Conservation (phyloP, 2,329 filamentous ascomycete genomes). For the Diaporthe sp. region DNA sequence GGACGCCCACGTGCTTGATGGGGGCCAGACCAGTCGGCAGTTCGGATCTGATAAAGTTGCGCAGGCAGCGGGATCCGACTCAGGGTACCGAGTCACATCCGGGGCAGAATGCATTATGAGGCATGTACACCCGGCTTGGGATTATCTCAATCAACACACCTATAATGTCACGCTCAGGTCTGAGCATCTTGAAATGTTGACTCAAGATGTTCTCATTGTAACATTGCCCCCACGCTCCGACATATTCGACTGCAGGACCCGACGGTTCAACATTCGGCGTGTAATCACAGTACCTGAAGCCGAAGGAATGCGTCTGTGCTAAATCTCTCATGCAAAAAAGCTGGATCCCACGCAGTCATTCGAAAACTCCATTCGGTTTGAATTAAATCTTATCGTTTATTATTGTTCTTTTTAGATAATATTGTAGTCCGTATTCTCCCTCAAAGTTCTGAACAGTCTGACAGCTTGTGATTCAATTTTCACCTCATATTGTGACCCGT, state of each 20-base stretch:
- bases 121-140: not conserved
- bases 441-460: not conserved
- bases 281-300: no score
- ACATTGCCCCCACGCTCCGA: not conserved
- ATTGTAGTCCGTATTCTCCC: not conserved
- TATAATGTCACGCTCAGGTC: not conserved
- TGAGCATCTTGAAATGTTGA: not conserved
- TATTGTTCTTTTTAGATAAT: not conserved
- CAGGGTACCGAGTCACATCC: not conserved
- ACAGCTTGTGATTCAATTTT: not conserved
- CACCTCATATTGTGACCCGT: not conserved
- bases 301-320: not conserved
- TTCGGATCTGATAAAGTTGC: conserved; percentile 13
- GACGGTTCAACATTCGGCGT: no score
- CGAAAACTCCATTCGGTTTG: not conserved
- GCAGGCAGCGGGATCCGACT: not conserved
- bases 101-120: not conserved
- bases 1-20: conserved; percentile 8
- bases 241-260: not conserved
- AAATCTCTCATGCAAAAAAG: not conserved
- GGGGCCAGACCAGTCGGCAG: conserved; percentile 1
- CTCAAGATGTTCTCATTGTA: not conserved
- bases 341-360: no score
- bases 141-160: no score
- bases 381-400: not conserved